Evolutionary conservation across 1,284 basidiomycete species (phyloP), one percentile per base, ranked within the genome.

Genomic region (Cryptococcus hybrid): DNA sequence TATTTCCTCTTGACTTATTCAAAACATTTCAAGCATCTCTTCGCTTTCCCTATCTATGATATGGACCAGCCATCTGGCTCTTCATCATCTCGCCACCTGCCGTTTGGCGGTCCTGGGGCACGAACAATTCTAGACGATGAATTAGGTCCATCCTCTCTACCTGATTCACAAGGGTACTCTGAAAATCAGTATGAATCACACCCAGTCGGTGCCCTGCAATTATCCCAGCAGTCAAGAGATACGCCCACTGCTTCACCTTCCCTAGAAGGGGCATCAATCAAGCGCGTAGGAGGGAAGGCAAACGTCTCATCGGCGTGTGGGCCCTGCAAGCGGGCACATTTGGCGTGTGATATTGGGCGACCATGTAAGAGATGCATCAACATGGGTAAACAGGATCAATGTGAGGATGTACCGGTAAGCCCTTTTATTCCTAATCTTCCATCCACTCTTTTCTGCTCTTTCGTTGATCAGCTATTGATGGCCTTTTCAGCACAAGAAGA

Each of bases 321-420:
- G 13, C 75, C 75, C 15, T 77, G 75, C 55, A 75, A 75, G 52
- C 64, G 63, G 45, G 71, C 75, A 3, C 75, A 77, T 58, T 52
- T 77, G 43, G 75, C 73, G 2, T 77, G 75, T 52, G 75, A 77
- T 52, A 65, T 71, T 0, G 63, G 62, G 1, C 56, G 76, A 34
- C 76, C 76, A 0, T 78, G 76, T 55, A 73, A 72, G 59, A 60
- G 75, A n/a, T 78, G 76, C 57, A 65, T 70, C 3, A 73, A 67
- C 38, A 66, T 75, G 66, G 66, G 69, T 51, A 74, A 75, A 58
- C 66, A 69, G 52, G 70, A 73, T 47, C 60, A 65, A 40, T 78
- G 76, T 50, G 69, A 72, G 53, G 76, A 78, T 61, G 70, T 76
- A 3, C 72, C 74, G 2, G 76, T 78, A 52, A 67, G 76, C 71